phyloP scores from a whole-genome alignment of 2,329 filamentous ascomycete genomes.

The Xylaria digitata region DNA sequence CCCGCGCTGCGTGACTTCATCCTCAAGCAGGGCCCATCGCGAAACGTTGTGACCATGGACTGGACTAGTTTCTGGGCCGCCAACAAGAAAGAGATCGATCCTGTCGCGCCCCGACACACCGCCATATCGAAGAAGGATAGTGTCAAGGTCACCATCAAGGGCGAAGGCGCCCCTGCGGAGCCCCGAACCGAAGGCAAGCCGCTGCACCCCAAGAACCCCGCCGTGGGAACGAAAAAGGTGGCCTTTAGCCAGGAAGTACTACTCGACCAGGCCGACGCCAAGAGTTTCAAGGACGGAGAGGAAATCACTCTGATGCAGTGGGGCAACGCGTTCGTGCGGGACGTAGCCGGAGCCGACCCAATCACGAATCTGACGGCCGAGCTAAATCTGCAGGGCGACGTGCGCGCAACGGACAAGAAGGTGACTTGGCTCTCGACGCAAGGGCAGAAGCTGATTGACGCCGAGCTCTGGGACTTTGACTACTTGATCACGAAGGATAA shows the following conservation, averaged over 20 bases:
- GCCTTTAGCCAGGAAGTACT: slow-evolving; percentile 79
- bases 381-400: slow-evolving; percentile 90
- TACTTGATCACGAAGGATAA: slow-evolving; percentile 96
- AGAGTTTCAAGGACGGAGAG: slow-evolving; percentile 83
- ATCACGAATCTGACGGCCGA: slow-evolving; percentile 81
- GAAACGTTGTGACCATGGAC: slow-evolving; percentile 86
- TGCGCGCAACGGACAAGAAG: slow-evolving; percentile 97
- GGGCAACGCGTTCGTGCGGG: slow-evolving; percentile 87
- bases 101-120: slow-evolving; percentile 78
- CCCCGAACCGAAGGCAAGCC: slow-evolving; percentile 79
- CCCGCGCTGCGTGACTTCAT: slow-evolving; percentile 85
- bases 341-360: slow-evolving; percentile 67
- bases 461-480: slow-evolving; percentile 94
- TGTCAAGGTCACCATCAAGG: slow-evolving; percentile 76
- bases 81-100: slow-evolving; percentile 88
- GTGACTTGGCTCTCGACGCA: slow-evolving; percentile 89
- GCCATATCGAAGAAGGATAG: slow-evolving; percentile 76
- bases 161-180: slow-evolving; percentile 72
- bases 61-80: slow-evolving; percentile 79
- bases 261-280: slow-evolving; percentile 87
- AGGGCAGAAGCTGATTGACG: slow-evolving; percentile 79
- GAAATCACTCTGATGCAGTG: slow-evolving; percentile 97
- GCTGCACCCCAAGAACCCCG: slow-evolving; percentile 89
- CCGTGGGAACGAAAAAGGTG: slow-evolving; percentile 87
- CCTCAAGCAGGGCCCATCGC: slow-evolving; percentile 83